Conservation (phyloP, 2,329 filamentous ascomycete species). For the Microascus cirrosus region DNA sequence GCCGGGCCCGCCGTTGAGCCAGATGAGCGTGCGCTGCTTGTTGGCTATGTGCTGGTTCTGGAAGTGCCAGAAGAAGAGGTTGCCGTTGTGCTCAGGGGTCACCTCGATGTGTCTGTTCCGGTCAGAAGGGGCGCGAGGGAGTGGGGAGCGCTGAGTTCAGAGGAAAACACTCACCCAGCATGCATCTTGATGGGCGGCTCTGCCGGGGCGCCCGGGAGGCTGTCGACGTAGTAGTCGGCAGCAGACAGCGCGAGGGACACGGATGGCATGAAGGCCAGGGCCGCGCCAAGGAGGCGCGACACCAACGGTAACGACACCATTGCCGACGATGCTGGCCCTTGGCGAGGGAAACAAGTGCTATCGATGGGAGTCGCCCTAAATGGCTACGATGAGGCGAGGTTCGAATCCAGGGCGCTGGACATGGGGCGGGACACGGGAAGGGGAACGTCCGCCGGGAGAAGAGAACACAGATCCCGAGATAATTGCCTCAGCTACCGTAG, state of each 20-base stretch:
- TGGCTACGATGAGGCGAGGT: neutral
- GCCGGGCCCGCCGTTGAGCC: constrained; percentile 93
- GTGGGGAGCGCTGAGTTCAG: neutral
- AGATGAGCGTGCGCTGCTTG: constrained; percentile 80
- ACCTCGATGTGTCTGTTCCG: constrained; percentile 75
- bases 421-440: neutral
- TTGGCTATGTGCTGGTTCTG: constrained; percentile 93
- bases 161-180: constrained; percentile 61
- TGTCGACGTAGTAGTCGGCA: constrained; percentile 82
- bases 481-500: neutral
- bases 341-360: neutral
- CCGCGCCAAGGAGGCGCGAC: constrained; percentile 12
- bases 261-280: constrained; percentile 25
- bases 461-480: neutral
- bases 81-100: constrained; percentile 72
- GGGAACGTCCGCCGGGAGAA: neutral
- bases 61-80: constrained; percentile 98
- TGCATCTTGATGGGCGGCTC: constrained; percentile 85
- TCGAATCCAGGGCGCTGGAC: neutral
- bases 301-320: neutral
- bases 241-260: constrained; percentile 19
- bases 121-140: neutral
- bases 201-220: constrained; percentile 72
- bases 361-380: neutral
- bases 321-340: neutral